Base-by-base conservation (phyloP, 78 protist species). In the Cyanophora paradoxa region DNA sequence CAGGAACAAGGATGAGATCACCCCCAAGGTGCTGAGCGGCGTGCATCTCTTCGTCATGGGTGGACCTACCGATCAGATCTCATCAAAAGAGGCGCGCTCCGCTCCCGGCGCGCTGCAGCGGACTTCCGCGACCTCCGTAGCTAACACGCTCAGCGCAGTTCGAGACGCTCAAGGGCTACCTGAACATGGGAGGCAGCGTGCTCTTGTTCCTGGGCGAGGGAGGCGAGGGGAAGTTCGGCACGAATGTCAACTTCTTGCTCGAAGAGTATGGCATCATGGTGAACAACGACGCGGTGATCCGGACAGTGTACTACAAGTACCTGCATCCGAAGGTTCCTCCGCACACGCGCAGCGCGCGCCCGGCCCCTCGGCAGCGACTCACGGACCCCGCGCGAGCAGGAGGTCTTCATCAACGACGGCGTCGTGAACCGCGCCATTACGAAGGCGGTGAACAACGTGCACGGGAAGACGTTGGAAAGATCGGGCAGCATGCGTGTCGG, bases 261-360 rank as follows among this genome's bases (percentile, higher is more conserved):
- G 85, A 84, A 36, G 65, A 85, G 24, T 83, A 34, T 28, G 88
- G 88, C 20, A 82, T 88, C 57, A 30, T 24, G 24, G 81, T 78
- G 34, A 91, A 91, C 80, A 0, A 19, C 26, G 95, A 91, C 64
- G 22, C 62, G 0, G 90, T 87, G 24, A 61, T 88, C 40, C 73
- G 91, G 41, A 52, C 88, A 0, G 72, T 79, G 16, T 85, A 74
- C 57, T 31, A 72, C 72, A 73, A 79, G 50, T 85, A 87, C 72
- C 30, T 24, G 19, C 90, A 88, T 61, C 95, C 95, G 17, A 87
- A 87, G 78, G 83, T 61, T 6, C n/a, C 19, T 58, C 64, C 64
- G 31, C 20, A 48, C 56, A n/a, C n/a, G n/a, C n/a, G n/a, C n/a
- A n/a, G n/a, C n/a, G n/a, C n/a, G n/a, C n/a, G n/a, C n/a, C n/a